Conservation (phyloP, 1,284 basidiomycete species). For the Ustilago curta region DNA sequence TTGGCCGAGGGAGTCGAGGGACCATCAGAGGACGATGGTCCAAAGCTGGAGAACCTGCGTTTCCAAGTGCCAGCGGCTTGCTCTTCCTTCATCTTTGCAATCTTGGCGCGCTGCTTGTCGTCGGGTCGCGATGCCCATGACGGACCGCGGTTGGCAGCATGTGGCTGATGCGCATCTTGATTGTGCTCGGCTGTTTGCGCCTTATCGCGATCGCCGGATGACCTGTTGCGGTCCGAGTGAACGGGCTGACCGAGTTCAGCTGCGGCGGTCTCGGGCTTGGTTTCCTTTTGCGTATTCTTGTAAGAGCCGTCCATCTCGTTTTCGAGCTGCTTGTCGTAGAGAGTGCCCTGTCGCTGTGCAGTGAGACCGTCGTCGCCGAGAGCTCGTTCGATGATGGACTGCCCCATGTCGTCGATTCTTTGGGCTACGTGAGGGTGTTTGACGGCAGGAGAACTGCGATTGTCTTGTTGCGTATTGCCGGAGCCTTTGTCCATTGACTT, state of each 20-base stretch:
- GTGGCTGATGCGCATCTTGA: slow-evolving; percentile 29
- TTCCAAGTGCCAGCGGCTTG: slow-evolving; percentile 38
- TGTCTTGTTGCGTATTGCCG: not conserved
- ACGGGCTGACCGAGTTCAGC: slow-evolving; percentile 38
- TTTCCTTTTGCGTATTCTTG: slow-evolving; percentile 26
- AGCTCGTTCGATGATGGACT: slow-evolving; percentile 44
- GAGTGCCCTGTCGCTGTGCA: slow-evolving; percentile 41
- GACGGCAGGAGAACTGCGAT: not conserved
- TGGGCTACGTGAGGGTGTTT: slow-evolving; percentile 6
- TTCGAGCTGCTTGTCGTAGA: slow-evolving; percentile 42
- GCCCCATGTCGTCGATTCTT: slow-evolving; percentile 38
- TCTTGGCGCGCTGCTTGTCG: slow-evolving; percentile 56
- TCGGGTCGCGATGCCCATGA: slow-evolving; percentile 59
- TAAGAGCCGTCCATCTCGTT: slow-evolving; percentile 46
- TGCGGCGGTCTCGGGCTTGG: slow-evolving; percentile 29
- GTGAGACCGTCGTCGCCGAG: slow-evolving; percentile 43
- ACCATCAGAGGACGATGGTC: not conserved
- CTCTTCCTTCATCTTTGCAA: slow-evolving; percentile 55
- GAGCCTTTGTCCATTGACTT: slow-evolving; percentile 5
- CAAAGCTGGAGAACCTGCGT: slow-evolving; percentile 42
- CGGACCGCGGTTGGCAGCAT: slow-evolving; percentile 51
- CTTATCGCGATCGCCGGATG: slow-evolving; percentile 8
- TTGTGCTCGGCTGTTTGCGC: slow-evolving; percentile 6
- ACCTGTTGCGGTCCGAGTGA: slow-evolving; percentile 38
- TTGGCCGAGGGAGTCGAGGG: slow-evolving; percentile 29